Conservation (phyloP, 441 rosid genomes). For the Lagerstroemia fauriei region DNA sequence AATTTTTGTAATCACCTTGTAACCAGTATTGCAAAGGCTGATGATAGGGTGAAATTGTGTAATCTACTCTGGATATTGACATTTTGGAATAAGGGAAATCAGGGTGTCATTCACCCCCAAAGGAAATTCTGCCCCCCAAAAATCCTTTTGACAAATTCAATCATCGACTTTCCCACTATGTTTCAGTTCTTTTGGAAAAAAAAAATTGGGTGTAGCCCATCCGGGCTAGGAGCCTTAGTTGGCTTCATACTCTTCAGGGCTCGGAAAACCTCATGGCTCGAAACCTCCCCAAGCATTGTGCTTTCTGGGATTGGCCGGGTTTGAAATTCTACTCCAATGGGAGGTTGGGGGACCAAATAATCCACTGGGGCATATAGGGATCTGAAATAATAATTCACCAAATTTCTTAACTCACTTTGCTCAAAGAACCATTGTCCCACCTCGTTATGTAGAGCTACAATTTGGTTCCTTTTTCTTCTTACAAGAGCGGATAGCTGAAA, state of each 20-base stretch:
- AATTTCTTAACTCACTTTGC: not conserved
- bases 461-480: not conserved
- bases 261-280: not conserved
- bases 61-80: too few relatives aligned
- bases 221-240: not conserved
- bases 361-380: not conserved
- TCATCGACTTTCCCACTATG: not conserved
- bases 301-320: not conserved
- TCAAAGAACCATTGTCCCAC: not conserved
- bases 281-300: not conserved
- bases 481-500: too few relatives aligned
- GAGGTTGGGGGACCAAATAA: too few relatives aligned
- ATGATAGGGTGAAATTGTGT: too few relatives aligned
- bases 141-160: not conserved
- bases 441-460: not conserved
- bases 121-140: not conserved
- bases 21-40: too few relatives aligned
- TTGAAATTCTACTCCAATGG: too few relatives aligned
- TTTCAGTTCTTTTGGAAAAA: not conserved
- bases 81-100: not conserved
- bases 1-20: too few relatives aligned
- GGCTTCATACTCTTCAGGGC: not conserved
- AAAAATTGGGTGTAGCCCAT: not conserved
- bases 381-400: not conserved
- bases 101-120: not conserved